phyloP scores from a whole-genome alignment of 2,329 filamentous ascomycete genomes.

The Neodidymelliopsis sp. region DNA sequence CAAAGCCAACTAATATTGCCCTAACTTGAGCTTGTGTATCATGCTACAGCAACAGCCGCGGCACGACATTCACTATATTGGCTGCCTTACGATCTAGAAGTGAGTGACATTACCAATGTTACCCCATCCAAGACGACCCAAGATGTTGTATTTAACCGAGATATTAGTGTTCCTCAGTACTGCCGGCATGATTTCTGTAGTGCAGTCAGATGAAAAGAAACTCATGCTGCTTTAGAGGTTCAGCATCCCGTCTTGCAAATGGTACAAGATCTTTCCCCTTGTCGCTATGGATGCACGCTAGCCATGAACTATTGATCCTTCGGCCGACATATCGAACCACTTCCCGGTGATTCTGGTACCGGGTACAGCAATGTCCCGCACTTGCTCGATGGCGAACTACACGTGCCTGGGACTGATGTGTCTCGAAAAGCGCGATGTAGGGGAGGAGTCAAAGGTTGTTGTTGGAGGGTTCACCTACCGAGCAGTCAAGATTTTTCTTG shows the following conservation, averaged over 20 bases:
- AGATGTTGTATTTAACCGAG: too few relatives aligned
- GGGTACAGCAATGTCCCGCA: background rate
- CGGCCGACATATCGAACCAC: background rate
- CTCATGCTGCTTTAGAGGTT: background rate
- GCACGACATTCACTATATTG: too few relatives aligned
- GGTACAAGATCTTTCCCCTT: background rate
- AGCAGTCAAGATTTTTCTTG: too few relatives aligned
- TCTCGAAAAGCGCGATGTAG: background rate
- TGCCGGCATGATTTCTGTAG: constrained; percentile 1
- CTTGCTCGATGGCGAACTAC: background rate
- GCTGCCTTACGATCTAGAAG: too few relatives aligned
- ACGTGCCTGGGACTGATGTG: background rate
- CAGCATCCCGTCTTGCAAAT: background rate
- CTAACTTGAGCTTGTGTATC: too few relatives aligned
- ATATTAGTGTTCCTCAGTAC: too few relatives aligned
- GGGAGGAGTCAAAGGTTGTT: too few relatives aligned
- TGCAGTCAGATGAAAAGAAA: background rate
- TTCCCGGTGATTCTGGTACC: background rate
- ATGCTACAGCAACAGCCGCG: too few relatives aligned
- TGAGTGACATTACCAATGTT: too few relatives aligned
- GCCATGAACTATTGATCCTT: background rate
- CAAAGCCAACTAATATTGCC: too few relatives aligned
- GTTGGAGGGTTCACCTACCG: too few relatives aligned
- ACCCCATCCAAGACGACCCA: too few relatives aligned
- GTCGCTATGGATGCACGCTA: constrained; percentile 2